These are phyloP conservation scores for Fusarium illudens DNA, from an alignment of 2,329 filamentous ascomycete genomes.

Conservation along the genomic window DNA sequence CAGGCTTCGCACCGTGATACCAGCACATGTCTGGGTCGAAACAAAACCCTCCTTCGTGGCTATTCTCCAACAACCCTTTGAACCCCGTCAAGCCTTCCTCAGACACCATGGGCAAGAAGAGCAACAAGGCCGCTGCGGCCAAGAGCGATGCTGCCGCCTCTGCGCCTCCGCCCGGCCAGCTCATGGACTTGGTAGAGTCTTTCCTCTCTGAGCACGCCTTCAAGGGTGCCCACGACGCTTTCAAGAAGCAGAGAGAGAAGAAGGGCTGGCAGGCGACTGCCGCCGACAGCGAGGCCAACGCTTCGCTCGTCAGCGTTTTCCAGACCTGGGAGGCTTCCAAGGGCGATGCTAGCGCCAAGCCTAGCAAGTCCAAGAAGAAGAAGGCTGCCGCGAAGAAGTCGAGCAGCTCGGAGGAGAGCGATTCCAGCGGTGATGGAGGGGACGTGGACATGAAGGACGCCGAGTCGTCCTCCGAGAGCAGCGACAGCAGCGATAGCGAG, in stretches of 20 bases:
- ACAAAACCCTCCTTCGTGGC: constrained; percentile 51
- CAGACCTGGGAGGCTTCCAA: constrained; percentile 57
- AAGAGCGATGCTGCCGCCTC: constrained; percentile 32
- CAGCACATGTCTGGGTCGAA: constrained; percentile 47
- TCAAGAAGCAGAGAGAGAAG: constrained; percentile 68
- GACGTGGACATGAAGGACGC: constrained; percentile 59
- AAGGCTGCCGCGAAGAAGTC: constrained; percentile 31
- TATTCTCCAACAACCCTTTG: constrained; percentile 53
- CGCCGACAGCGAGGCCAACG: constrained; percentile 31
- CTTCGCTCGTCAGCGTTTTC: constrained; percentile 61
- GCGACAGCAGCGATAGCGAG: constrained; percentile 36
- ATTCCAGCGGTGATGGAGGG: constrained; percentile 45
- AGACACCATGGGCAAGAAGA: constrained; percentile 49
- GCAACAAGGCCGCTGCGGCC: constrained; percentile 29
- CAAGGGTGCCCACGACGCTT: constrained; percentile 65
- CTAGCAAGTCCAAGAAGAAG: constrained; percentile 34
- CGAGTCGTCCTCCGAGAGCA: constrained; percentile 49
- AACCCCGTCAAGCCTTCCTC: constrained; percentile 31
- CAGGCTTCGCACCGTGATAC: background rate
- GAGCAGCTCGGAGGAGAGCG: constrained; percentile 34
- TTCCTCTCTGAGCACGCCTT: constrained; percentile 76
- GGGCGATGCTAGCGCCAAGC: constrained; percentile 24
- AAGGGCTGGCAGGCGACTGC: constrained; percentile 54
- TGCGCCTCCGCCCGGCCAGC: constrained; percentile 61
- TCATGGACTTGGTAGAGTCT: constrained; percentile 71